These are phyloP conservation scores for Phaeotremella fagi DNA, from an alignment of 768 basidiomycete species.

Conservation along the genomic window DNA sequence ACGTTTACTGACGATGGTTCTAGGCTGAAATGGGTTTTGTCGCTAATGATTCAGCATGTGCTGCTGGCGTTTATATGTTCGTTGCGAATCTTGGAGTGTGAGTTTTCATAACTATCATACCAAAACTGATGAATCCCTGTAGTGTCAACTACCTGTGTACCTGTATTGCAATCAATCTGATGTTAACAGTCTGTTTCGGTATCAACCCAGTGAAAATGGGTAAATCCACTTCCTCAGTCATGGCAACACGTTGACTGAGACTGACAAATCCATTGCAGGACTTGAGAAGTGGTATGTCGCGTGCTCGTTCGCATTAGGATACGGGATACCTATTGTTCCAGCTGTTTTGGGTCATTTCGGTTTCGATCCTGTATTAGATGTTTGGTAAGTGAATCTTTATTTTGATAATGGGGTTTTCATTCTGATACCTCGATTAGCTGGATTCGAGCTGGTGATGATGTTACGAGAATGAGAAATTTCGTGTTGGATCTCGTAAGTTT, in stretches of 20 bases:
- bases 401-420: background rate
- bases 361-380: constrained; percentile 11
- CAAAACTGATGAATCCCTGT: background rate
- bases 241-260: background rate
- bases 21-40: background rate
- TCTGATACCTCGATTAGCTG: background rate
- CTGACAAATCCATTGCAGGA: constrained; percentile 1
- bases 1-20: background rate
- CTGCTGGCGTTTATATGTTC: background rate
- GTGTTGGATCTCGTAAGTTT: constrained; percentile 9
- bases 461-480: constrained; percentile 1
- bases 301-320: constrained; percentile 15
- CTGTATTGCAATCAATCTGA: constrained; percentile 30
- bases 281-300: constrained; percentile 30
- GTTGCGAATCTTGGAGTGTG: background rate
- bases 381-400: constrained; percentile 15
- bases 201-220: constrained; percentile 18
- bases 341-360: constrained; percentile 19
- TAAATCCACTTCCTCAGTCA: no score
- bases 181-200: constrained; percentile 28
- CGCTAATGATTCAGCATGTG: background rate
- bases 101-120: background rate
- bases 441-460: background rate
- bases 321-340: constrained; percentile 16
- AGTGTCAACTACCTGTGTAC: constrained; percentile 29